Evolutionary conservation across 805 yeast species (phyloP), one percentile per base, ranked within the genome.

Genomic region (Tetrapisispora taiwanensis): DNA sequence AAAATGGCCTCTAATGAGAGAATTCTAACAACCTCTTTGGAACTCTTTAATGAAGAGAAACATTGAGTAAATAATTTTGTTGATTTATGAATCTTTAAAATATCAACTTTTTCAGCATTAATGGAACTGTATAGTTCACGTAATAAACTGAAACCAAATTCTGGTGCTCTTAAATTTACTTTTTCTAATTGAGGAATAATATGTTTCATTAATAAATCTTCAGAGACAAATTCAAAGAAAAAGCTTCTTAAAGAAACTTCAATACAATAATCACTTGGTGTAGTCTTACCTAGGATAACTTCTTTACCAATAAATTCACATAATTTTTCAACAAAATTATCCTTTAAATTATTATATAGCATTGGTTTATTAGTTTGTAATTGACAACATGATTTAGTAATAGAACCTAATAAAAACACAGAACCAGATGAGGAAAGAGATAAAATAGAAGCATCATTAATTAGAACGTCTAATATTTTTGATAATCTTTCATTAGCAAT

Each of bases 111-210:
- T 1, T 56, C 44, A 3, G 68, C 44, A 36, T 55, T 41, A 4
- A 62, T 41, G 31, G 42, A 70, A 8, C 48, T 28, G 37, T 49
- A 67, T 8, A 87, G 55, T 10, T 71, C 68, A 3, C 79, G 74
- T 2, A 83, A 58, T n/a, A 81, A 58, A 17, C 71, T 72, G 45
- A 86, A 74, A 0, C 85, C 75, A 32, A 68, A 61, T 55, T 87
- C 96, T 0, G 95, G 81, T 2, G 94, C 77, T 60, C 95, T 75
- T 50, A 89, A 68, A 41, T 82, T 69, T 1, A 89, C 75, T 57
- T 83, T 86, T 54, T 84, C 89, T 40, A 89, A 54, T 17, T 74
- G 71, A 1, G 94, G 86, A 7, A 78, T 62, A 15, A 83, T 54
- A 7, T 50, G 42, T 1, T 62, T 48, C 18, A 56, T 59, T 42